Conservation (phyloP, 805 yeast species). For the Metschnikowia bowlesiae region DNA sequence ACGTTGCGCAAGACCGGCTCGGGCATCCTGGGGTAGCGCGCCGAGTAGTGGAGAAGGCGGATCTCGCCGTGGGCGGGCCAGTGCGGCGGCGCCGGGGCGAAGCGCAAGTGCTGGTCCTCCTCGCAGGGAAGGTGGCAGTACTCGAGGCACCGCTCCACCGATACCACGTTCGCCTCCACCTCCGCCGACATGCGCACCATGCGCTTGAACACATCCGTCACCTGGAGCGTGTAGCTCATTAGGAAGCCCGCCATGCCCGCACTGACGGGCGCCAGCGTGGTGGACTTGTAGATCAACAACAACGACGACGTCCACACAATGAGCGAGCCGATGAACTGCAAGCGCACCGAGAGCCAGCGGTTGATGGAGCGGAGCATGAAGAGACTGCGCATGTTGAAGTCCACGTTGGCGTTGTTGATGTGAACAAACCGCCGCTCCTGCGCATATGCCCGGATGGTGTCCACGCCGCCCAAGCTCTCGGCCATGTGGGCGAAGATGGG, state of each 20-base stretch:
- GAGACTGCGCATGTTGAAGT: constrained; percentile 44
- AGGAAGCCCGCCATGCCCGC: constrained; percentile 62
- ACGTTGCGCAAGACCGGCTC: constrained; percentile 74
- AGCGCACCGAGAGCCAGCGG: constrained; percentile 62
- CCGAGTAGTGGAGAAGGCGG: constrained; percentile 50
- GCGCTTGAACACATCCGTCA: constrained; percentile 50
- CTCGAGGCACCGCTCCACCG: constrained; percentile 65
- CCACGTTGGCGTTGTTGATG: constrained; percentile 49
- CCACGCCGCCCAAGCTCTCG: constrained; percentile 73
- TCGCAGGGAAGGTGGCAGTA: constrained; percentile 47
- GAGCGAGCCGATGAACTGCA: constrained; percentile 57
- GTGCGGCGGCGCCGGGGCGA: constrained; percentile 3
- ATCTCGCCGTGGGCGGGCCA: constrained; percentile 15
- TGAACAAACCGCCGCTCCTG: constrained; percentile 59
- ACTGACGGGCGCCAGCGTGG: constrained; percentile 36
- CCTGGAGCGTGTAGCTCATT: constrained; percentile 58
- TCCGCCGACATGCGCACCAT: constrained; percentile 60
- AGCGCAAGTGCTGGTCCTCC: constrained; percentile 16
- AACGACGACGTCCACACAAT: constrained; percentile 50
- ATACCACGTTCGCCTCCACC: constrained; percentile 59
- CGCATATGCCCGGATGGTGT: constrained; percentile 74
- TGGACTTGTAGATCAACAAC: constrained; percentile 39
- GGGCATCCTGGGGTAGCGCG: constrained; percentile 77
- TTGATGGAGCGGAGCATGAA: constrained; percentile 52
- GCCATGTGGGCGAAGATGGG: constrained; percentile 56